Conservation (phyloP, 345 rosid species). For the Gynandropsis gynandra region DNA sequence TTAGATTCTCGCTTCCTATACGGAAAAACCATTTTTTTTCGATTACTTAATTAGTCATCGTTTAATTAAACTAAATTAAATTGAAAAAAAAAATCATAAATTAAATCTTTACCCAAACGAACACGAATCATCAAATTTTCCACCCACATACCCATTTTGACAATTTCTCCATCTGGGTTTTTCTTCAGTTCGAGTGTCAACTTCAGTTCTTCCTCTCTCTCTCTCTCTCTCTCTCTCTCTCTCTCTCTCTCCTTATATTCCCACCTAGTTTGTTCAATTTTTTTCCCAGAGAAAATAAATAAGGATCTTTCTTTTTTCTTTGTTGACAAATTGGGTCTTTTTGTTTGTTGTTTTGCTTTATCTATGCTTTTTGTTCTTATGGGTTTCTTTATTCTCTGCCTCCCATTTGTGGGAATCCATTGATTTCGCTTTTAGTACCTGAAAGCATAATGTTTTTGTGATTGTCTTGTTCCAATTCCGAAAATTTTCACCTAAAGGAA, state of each 20-base stretch:
- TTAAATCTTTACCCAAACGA: conserved; percentile 17
- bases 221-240: conserved; percentile 1
- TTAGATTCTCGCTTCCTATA: too few species aligned
- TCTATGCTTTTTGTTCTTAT: conserved; percentile 6
- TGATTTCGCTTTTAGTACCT: conserved; percentile 20
- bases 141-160: conserved; percentile 11
- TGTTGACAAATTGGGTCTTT: conserved; percentile 18
- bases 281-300: conserved; percentile 11
- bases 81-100: background rate
- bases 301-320: conserved; percentile 5
- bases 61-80: background rate
- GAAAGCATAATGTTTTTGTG: conserved; percentile 14
- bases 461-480: conserved; percentile 22
- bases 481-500: conserved; percentile 17
- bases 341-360: background rate
- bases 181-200: conserved; percentile 26
- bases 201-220: conserved; percentile 21
- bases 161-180: conserved; percentile 16
- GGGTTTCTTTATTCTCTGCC: conserved; percentile 26
- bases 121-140: conserved; percentile 23
- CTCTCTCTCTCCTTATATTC: conserved; percentile 8
- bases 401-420: conserved; percentile 20
- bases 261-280: conserved; percentile 13
- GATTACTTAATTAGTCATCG: conserved; percentile 12
- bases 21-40: conserved; percentile 20